phyloP scores from a whole-genome alignment of 2,329 filamentous ascomycete species.

The Cladosporium sp. region DNA sequence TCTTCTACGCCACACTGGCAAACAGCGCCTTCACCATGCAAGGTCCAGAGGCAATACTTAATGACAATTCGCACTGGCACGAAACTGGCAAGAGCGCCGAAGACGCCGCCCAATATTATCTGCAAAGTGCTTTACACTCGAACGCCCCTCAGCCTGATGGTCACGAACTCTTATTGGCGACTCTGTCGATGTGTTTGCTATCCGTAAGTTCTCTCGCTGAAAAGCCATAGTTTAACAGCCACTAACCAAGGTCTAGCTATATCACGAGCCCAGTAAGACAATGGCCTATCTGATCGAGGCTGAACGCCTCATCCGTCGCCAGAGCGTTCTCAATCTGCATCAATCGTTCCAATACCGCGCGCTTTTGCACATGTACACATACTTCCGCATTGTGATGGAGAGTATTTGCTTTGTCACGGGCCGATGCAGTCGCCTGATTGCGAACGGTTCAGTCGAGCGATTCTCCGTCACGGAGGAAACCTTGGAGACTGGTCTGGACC shows the following conservation, averaged over 20 bases:
- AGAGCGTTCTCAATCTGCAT: neutral
- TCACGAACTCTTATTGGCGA: neutral
- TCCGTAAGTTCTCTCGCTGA: neutral
- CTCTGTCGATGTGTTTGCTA: neutral
- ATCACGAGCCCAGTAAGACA: neutral
- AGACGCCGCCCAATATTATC: neutral
- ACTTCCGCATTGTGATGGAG: constrained; percentile 10
- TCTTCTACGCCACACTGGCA: constrained; percentile 14
- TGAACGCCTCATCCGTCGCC: constrained; percentile 4
- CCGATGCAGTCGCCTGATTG: neutral
- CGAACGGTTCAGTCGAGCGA: neutral
- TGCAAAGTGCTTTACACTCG: neutral
- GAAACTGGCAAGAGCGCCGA: constrained; percentile 1
- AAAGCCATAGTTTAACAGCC: neutral
- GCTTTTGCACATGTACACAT: constrained; percentile 8
- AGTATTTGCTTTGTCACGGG: constrained; percentile 7
- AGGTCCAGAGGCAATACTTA: neutral
- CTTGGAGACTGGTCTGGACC: constrained; percentile 3
- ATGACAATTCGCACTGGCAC: neutral
- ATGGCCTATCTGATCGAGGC: constrained; percentile 11
- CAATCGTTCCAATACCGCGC: constrained; percentile 4
- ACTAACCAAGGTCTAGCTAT: neutral
- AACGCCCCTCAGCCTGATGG: neutral
- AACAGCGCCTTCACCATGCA: constrained; percentile 6
- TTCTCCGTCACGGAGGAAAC: constrained; percentile 8